phyloP scores from a whole-genome alignment of 345 rosid genomes.

The Gossypium australe region DNA sequence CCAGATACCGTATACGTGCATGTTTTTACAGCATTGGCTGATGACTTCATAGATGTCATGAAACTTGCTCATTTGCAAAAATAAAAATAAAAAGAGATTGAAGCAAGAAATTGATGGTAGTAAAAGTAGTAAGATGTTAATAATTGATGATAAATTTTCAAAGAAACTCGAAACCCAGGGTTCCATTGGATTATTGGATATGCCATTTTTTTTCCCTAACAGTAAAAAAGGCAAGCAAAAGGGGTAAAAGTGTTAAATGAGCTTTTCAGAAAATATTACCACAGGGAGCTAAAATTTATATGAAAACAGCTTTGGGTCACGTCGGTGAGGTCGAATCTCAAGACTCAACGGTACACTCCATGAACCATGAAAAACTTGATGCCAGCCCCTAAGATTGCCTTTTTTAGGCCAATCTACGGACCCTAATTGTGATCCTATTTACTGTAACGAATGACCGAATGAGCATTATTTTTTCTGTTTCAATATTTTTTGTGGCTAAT shows the following conservation, averaged over 20 bases:
- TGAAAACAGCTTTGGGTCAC: slow-evolving; percentile 2
- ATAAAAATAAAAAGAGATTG: background rate
- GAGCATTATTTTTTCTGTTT: no score
- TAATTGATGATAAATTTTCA: background rate
- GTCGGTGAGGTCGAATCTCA: background rate
- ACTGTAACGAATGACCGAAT: background rate
- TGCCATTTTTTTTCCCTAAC: background rate
- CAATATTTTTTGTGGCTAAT: background rate
- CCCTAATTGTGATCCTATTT: background rate
- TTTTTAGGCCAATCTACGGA: background rate
- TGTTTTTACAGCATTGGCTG: no score
- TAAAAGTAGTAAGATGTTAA: background rate
- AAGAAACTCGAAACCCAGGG: background rate
- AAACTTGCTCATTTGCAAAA: background rate
- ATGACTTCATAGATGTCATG: background rate
- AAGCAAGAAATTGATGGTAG: background rate
- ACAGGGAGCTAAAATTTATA: background rate
- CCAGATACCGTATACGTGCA: no score
- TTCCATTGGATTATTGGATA: background rate
- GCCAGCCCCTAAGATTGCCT: background rate
- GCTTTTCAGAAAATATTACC: background rate
- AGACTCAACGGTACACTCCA: background rate
- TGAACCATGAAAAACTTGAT: background rate
- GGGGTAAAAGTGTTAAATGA: background rate
- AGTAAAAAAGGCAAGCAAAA: background rate